phyloP scores from a whole-genome alignment of 306 rosid species.

The Glycine soja region DNA sequence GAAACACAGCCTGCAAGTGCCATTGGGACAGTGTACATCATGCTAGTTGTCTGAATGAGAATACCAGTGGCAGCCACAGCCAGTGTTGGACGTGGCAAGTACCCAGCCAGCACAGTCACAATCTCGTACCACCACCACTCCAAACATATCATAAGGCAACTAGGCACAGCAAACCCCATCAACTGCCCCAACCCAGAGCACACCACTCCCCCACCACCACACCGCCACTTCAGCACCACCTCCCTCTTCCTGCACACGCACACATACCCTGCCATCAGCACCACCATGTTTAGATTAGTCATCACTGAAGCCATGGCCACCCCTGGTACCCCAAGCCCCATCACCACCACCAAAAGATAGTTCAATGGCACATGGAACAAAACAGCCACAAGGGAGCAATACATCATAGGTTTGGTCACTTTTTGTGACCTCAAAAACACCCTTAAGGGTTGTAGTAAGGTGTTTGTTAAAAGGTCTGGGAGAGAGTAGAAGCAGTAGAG shows the following conservation, averaged over 20 bases:
- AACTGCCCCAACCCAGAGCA: constrained; percentile 65
- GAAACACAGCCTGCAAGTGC: constrained; percentile 98
- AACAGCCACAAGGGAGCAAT: constrained; percentile 80
- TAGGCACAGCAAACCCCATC: constrained; percentile 80
- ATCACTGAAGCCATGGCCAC: constrained; percentile 91
- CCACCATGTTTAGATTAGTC: constrained; percentile 81
- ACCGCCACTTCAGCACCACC: constrained; percentile 55
- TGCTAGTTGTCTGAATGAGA: constrained; percentile 92
- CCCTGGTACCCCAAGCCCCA: constrained; percentile 76
- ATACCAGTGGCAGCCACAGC: constrained; percentile 98
- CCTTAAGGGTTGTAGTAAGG: constrained; percentile 74
- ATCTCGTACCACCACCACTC: constrained; percentile 99
- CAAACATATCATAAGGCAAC: constrained; percentile 89
- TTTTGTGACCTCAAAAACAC: constrained; percentile 77
- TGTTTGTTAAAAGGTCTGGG: constrained; percentile 82
- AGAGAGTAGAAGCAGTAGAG: constrained; percentile 77
- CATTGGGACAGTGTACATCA: constrained; percentile 98
- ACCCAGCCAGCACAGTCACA: constrained; percentile 88
- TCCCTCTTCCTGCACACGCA: constrained; percentile 53
- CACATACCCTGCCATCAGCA: constrained; percentile 73
- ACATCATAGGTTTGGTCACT: constrained; percentile 91
- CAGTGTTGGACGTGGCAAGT: constrained; percentile 69
- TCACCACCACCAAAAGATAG: constrained; percentile 54
- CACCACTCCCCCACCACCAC: constrained; percentile 38
- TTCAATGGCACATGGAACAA: constrained; percentile 77